Evolutionary conservation across 1,139 yeast genomes (phyloP).

Genomic region (Blastobotrys illinoisensis): DNA sequence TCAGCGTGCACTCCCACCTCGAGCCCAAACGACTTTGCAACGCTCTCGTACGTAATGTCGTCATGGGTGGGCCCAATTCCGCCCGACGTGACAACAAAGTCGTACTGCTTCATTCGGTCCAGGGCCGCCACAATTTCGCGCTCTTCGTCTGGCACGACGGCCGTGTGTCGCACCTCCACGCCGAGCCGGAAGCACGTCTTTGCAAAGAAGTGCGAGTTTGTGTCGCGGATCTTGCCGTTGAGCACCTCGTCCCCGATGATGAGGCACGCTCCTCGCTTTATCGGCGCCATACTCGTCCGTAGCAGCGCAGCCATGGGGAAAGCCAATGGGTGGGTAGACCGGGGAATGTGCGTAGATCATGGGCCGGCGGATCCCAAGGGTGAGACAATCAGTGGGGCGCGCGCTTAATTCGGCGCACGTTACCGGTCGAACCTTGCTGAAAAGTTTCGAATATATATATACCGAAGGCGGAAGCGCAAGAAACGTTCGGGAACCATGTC

Average conservation of each 20-base stretch:
- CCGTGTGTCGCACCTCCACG: conserved; percentile 57
- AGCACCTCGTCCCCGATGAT: conserved; percentile 86
- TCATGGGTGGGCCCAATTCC: conserved; percentile 88
- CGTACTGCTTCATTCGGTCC: conserved; percentile 48
- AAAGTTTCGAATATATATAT: background rate
- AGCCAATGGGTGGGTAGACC: too few relatives aligned
- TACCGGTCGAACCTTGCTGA: conserved; percentile 2
- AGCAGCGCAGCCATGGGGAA: background rate
- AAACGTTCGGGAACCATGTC: conserved; percentile 10
- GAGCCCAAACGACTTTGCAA: conserved; percentile 57
- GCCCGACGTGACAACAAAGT: conserved; percentile 73
- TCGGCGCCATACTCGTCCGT: background rate
- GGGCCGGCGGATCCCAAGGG: background rate
- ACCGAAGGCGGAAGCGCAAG: background rate
- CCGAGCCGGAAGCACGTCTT: conserved; percentile 60
- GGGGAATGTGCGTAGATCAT: background rate
- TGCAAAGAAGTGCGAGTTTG: conserved; percentile 70
- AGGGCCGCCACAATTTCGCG: conserved; percentile 56
- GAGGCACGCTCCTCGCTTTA: conserved; percentile 35
- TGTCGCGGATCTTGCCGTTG: conserved; percentile 79
- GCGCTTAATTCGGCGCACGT: background rate
- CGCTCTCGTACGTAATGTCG: conserved; percentile 71
- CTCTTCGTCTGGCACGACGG: conserved; percentile 73
- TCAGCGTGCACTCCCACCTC: conserved; percentile 49
- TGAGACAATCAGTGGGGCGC: background rate